Conservation (phyloP, 1,139 yeast genomes). For the Pichia sp. region DNA sequence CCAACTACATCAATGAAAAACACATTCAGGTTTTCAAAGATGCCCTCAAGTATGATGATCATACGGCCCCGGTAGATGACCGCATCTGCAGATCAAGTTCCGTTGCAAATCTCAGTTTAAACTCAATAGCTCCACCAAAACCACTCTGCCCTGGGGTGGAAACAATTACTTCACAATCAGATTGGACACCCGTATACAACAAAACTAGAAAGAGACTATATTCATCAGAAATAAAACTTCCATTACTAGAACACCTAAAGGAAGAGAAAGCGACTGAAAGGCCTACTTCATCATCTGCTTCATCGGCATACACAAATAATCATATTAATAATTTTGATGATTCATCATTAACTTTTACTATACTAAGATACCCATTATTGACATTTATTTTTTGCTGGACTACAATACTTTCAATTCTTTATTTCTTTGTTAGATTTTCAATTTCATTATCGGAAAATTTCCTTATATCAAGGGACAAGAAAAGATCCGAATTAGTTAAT, state of each 20-base stretch:
- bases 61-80: not conserved
- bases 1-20: slow-evolving; percentile 27
- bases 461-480: slow-evolving; percentile 51
- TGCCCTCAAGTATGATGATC: slow-evolving; percentile 33
- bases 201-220: slow-evolving; percentile 17
- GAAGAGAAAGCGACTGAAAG: not conserved
- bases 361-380: slow-evolving; percentile 64
- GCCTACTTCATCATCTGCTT: slow-evolving; percentile 3
- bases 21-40: slow-evolving; percentile 34
- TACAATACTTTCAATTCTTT: slow-evolving; percentile 40
- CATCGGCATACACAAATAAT: slow-evolving; percentile 19
- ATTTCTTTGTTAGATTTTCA: slow-evolving; percentile 49
- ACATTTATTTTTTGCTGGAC: slow-evolving; percentile 51
- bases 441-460: slow-evolving; percentile 60
- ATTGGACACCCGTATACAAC: slow-evolving; percentile 58
- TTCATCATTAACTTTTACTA: slow-evolving; percentile 43
- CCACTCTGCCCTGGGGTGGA: slow-evolving; percentile 29
- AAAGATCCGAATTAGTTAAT: slow-evolving; percentile 44
- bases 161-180: slow-evolving; percentile 52
- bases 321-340: slow-evolving; percentile 25
- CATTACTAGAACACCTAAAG: not conserved
- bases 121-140: not conserved
- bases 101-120: not conserved
- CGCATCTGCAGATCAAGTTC: slow-evolving; percentile 5
- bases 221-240: not conserved